Percentiles rank a stretch among this genome's conserved stretches.
Conservation (phyloP, 2,329 filamentous ascomycete species). For the Beauveria caledonica region DNA sequence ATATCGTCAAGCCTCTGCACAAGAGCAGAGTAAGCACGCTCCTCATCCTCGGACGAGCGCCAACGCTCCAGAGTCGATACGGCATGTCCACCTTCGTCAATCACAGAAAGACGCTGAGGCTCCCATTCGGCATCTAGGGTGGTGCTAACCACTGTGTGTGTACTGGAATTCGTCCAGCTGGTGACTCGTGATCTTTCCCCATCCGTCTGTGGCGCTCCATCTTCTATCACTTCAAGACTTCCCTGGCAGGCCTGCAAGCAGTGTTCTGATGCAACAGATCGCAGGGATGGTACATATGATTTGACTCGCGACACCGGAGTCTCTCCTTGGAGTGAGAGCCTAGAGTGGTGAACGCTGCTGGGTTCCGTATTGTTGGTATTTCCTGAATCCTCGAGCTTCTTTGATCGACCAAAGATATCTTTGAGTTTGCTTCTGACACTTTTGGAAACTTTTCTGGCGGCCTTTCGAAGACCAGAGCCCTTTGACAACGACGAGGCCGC, state of each 20-base stretch:
- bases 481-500: constrained; percentile 19
- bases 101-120: constrained; percentile 53
- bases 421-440: constrained; percentile 55
- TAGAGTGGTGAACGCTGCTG: constrained; percentile 25
- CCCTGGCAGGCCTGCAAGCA: constrained; percentile 44
- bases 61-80: not conserved
- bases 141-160: constrained; percentile 43
- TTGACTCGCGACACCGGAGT: constrained; percentile 39
- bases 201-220: constrained; percentile 28
- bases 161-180: constrained; percentile 62
- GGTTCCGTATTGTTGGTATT: constrained; percentile 19
- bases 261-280: constrained; percentile 36
- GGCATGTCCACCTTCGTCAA: constrained; percentile 46
- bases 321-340: constrained; percentile 29
- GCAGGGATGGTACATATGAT: constrained; percentile 42
- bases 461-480: constrained; percentile 34
- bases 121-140: constrained; percentile 35
- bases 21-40: constrained; percentile 56
- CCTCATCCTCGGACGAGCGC: constrained; percentile 39
- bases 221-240: constrained; percentile 43
- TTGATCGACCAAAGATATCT: constrained; percentile 25
- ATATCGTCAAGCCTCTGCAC: constrained; percentile 45
- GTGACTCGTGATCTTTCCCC: constrained; percentile 59
- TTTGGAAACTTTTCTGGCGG: constrained; percentile 53
- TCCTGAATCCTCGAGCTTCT: constrained; percentile 13